Evolutionary conservation across 495 filamentous ascomycete species (phyloP).

Genomic region (Sabuloglossum arenarium): DNA sequence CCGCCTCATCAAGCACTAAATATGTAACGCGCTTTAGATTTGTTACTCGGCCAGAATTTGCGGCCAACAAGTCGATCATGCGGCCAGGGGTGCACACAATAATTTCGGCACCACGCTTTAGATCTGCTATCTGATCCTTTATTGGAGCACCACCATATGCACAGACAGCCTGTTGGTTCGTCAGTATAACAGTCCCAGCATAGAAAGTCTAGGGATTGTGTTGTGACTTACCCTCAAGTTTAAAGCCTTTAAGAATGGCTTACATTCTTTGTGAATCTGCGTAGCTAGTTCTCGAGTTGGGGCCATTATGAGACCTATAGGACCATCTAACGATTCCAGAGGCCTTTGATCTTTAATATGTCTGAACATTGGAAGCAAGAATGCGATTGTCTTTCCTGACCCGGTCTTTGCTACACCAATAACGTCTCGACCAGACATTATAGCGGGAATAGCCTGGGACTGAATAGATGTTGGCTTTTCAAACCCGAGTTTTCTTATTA

Average conservation of each 20-base stretch:
- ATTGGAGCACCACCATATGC: conserved; percentile 93
- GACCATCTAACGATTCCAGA: conserved; percentile 68
- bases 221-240: conserved; percentile 37
- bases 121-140: conserved; percentile 90
- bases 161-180: conserved; percentile 38
- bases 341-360: conserved; percentile 90
- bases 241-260: conserved; percentile 77
- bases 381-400: conserved; percentile 92
- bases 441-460: conserved; percentile 79
- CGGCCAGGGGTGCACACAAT: conserved; percentile 92
- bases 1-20: conserved; percentile 88
- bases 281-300: conserved; percentile 88
- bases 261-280: conserved; percentile 87
- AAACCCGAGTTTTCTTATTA: conserved; percentile 65
- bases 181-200: conserved; percentile 7
- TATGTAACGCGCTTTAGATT: conserved; percentile 81
- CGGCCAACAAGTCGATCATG: conserved; percentile 84
- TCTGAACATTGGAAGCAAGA: conserved; percentile 85
- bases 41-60: conserved; percentile 80
- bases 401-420: conserved; percentile 96
- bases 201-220: background rate
- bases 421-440: conserved; percentile 91
- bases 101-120: conserved; percentile 90
- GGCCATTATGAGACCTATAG: conserved; percentile 74
- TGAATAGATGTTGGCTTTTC: conserved; percentile 86